Evolutionary conservation across 2,329 filamentous ascomycete genomes (phyloP).

Genomic region (Akanthomyces uredinophilus): DNA sequence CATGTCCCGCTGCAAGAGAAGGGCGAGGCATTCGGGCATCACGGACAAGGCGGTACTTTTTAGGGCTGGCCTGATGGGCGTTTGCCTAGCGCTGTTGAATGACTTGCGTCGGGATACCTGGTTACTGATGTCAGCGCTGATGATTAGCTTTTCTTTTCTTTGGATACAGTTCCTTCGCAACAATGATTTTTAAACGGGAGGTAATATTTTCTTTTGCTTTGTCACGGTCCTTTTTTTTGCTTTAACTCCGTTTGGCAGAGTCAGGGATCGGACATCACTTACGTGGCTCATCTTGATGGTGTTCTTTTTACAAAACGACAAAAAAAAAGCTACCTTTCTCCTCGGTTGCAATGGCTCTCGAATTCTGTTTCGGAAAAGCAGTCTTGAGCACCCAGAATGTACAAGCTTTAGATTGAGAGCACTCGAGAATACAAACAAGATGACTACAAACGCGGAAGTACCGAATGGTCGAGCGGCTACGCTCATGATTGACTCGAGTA

Average conservation of each 20-base stretch:
- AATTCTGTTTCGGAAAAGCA: constrained; percentile 7
- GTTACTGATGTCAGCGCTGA: neutral
- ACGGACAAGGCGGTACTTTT: constrained; percentile 21
- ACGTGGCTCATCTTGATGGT: neutral
- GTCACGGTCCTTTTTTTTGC: neutral
- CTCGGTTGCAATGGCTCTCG: constrained; percentile 5
- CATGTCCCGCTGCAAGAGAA: constrained; percentile 28
- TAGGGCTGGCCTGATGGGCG: neutral
- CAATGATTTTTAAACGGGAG: neutral
- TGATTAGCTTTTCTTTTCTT: neutral
- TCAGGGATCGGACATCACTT: neutral
- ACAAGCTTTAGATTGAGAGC: constrained; percentile 18
- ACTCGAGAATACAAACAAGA: constrained; percentile 15
- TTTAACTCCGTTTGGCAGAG: neutral
- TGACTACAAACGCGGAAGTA: constrained; percentile 1
- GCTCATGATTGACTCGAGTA: neutral
- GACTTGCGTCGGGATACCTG: neutral
- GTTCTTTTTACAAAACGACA: neutral
- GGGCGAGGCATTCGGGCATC: constrained; percentile 31
- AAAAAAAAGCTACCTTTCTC: neutral
- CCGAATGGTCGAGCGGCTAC: neutral
- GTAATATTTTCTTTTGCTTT: neutral
- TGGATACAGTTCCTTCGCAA: neutral
- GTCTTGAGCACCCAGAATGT: constrained; percentile 23
- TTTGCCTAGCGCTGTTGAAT: neutral